phyloP scores from a whole-genome alignment of 2,329 filamentous ascomycete species.

The Cercospora sp. region DNA sequence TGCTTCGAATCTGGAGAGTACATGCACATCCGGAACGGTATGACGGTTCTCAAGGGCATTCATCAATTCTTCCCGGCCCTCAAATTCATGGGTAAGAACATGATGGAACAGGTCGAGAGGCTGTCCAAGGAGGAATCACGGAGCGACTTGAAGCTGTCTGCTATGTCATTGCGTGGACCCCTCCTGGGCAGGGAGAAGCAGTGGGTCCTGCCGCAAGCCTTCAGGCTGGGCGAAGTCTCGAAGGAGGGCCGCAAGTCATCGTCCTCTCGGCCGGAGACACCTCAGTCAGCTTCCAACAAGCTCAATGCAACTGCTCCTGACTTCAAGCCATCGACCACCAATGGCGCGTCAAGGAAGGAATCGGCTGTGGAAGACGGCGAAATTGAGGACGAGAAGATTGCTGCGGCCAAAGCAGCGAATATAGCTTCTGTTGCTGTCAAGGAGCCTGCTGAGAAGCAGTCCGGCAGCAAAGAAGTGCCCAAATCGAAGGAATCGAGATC shows the following conservation, averaged over 20 bases:
- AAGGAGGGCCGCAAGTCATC: conserved; percentile 34
- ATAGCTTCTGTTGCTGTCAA: conserved; percentile 12
- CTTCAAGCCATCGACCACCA: conserved; percentile 57
- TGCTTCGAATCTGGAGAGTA: conserved; percentile 84
- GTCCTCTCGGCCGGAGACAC: conserved; percentile 41
- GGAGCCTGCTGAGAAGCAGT: background rate
- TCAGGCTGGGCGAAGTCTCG: conserved; percentile 46
- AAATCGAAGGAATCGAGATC: conserved; percentile 5
- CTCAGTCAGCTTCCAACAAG: conserved; percentile 46
- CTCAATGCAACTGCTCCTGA: conserved; percentile 60
- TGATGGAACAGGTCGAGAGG: conserved; percentile 65
- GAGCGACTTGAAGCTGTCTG: conserved; percentile 73
- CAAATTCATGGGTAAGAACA: conserved; percentile 76
- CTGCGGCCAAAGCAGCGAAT: conserved; percentile 30
- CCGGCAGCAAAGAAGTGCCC: conserved; percentile 3
- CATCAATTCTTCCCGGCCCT: conserved; percentile 82
- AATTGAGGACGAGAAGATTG: conserved; percentile 61
- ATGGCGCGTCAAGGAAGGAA: conserved; percentile 38
- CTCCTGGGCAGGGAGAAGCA: conserved; percentile 65
- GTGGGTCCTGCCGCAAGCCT: conserved; percentile 75
- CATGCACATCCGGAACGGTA: conserved; percentile 97
- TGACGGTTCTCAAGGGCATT: conserved; percentile 80
- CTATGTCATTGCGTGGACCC: conserved; percentile 69
- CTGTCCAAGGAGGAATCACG: conserved; percentile 62
- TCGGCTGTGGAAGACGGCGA: conserved; percentile 65